phyloP scores from a whole-genome alignment of 2,329 filamentous ascomycete genomes.

The Falciphora oryzae region DNA sequence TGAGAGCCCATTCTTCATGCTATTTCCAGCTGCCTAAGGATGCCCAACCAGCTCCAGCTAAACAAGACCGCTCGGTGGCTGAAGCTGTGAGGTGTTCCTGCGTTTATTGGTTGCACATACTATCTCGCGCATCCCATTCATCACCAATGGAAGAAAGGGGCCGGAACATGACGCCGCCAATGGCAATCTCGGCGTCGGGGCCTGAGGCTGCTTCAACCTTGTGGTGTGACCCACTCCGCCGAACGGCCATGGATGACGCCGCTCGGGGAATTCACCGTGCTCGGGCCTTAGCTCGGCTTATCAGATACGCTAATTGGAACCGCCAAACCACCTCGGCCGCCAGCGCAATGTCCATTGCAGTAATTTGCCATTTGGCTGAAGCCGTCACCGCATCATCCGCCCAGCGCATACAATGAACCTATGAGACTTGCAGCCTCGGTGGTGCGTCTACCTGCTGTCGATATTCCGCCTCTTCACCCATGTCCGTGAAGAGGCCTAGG shows the following conservation, averaged over 20 bases:
- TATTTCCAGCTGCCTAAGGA: too few relatives aligned
- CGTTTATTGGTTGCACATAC: too few relatives aligned
- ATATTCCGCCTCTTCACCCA: slow-evolving; percentile 28
- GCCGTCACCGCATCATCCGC: background rate
- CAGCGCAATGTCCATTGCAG: background rate
- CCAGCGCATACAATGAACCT: background rate
- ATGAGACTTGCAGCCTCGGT: background rate
- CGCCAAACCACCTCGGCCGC: background rate
- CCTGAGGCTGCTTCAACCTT: background rate
- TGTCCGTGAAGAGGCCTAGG: slow-evolving; percentile 77
- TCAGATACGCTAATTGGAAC: background rate
- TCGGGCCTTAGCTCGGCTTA: background rate
- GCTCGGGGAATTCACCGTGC: background rate
- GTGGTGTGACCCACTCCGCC: background rate
- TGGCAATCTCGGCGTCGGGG: too few relatives aligned
- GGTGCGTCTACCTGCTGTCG: background rate
- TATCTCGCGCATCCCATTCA: too few relatives aligned
- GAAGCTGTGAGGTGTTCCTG: too few relatives aligned
- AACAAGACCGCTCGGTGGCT: too few relatives aligned
- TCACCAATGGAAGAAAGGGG: too few relatives aligned
- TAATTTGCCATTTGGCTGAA: background rate
- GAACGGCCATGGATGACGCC: background rate
- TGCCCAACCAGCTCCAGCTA: too few relatives aligned
- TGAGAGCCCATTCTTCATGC: too few relatives aligned
- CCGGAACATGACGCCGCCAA: too few relatives aligned